Evolutionary conservation across 768 basidiomycete genomes (phyloP).

Genomic region (Boletus bicolor): DNA sequence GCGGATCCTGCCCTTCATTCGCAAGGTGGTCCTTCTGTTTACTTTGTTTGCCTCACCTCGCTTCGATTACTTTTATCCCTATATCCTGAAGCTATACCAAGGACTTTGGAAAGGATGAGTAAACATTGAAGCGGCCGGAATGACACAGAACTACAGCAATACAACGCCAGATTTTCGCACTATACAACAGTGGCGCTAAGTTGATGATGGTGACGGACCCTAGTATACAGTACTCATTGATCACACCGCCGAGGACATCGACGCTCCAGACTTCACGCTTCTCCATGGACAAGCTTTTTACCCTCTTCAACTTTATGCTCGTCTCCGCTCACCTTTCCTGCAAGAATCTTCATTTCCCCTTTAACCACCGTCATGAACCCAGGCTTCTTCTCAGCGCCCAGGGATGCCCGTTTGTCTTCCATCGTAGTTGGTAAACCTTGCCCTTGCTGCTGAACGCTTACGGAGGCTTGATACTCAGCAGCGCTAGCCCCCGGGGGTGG

Average conservation of each 20-base stretch:
- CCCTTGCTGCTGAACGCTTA: neutral
- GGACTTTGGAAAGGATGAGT: neutral
- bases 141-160: neutral
- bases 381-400: constrained; percentile 19
- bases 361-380: constrained; percentile 30
- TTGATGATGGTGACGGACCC: neutral
- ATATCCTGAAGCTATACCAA: neutral
- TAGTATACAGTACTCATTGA: constrained; percentile 1
- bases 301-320: constrained; percentile 30
- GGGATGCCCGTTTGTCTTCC: neutral
- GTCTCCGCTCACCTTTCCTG: constrained; percentile 30
- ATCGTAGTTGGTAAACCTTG: neutral
- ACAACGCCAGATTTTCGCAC: constrained; percentile 3
- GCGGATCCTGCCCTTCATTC: too few relatives aligned
- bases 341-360: constrained; percentile 34
- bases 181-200: constrained; percentile 3
- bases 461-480: constrained; percentile 8
- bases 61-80: neutral
- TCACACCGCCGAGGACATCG: neutral
- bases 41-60: neutral
- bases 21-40: neutral
- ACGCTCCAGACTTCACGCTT: constrained; percentile 12
- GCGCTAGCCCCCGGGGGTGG: constrained; percentile 20
- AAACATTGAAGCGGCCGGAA: neutral
- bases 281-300: constrained; percentile 25